These are phyloP conservation scores for Rhodotorula sphaerocarpa DNA, from an alignment of 768 basidiomycete genomes.

Conservation along the genomic window DNA sequence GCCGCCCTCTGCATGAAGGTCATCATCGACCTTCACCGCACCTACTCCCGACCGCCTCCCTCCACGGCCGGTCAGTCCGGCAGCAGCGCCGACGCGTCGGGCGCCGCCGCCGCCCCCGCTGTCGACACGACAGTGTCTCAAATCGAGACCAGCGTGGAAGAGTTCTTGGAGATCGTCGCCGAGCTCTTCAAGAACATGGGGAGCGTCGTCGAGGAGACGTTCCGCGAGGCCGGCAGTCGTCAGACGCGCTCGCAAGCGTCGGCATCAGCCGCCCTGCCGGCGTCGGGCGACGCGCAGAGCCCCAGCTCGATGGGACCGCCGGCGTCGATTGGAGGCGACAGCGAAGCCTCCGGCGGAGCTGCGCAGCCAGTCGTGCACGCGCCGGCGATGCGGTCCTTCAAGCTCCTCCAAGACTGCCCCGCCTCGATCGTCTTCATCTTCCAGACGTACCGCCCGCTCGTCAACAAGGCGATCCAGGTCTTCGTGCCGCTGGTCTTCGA, in stretches of 20 bases:
- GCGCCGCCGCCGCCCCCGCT: neutral
- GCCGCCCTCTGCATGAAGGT: slow-evolving; percentile 82
- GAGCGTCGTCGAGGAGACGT: slow-evolving; percentile 61
- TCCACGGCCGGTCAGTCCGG: neutral
- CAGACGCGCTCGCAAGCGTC: slow-evolving; percentile 2
- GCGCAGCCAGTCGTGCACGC: slow-evolving; percentile 23
- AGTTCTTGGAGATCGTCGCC: slow-evolving; percentile 72
- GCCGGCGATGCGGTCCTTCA: slow-evolving; percentile 70
- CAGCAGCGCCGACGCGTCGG: neutral
- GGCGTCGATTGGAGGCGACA: slow-evolving; percentile 1
- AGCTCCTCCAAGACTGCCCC: slow-evolving; percentile 86
- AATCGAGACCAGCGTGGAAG: slow-evolving; percentile 63
- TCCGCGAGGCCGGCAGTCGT: slow-evolving; percentile 50
- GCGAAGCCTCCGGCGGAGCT: neutral
- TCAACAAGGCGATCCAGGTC: slow-evolving; percentile 58
- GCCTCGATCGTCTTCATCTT: slow-evolving; percentile 84
- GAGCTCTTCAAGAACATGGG: slow-evolving; percentile 68
- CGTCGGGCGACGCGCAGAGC: slow-evolving; percentile 11
- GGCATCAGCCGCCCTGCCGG: slow-evolving; percentile 26
- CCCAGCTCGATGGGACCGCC: slow-evolving; percentile 3
- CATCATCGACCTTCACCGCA: slow-evolving; percentile 76
- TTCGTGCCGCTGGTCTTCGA: slow-evolving; percentile 72
- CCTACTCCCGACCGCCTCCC: slow-evolving; percentile 53
- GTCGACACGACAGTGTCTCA: slow-evolving; percentile 35
- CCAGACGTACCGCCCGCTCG: slow-evolving; percentile 64